Evolutionary conservation across 2,329 filamentous ascomycete genomes (phyloP).

Genomic region (Epichloe sp.): DNA sequence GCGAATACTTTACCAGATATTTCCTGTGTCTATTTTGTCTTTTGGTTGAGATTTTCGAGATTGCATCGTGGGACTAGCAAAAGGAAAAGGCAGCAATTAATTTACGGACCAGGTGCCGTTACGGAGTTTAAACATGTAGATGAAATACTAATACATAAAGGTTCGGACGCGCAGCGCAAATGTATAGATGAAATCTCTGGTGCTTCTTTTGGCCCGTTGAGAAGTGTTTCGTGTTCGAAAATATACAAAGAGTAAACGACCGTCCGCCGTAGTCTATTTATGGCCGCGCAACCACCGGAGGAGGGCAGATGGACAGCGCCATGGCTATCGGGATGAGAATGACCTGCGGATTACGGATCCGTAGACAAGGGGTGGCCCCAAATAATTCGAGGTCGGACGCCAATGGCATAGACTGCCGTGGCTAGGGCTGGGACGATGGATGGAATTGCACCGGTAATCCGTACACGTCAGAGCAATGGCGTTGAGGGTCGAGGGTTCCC

Average conservation of each 20-base stretch:
- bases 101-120: not conserved
- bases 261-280: not conserved
- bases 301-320: conserved; percentile 13
- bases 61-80: not conserved
- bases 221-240: too few species aligned
- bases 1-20: too few species aligned
- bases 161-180: too few species aligned
- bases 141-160: not conserved
- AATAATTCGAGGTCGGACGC: conserved; percentile 47
- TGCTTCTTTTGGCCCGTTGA: too few species aligned
- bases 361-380: conserved; percentile 40
- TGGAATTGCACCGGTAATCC: conserved; percentile 38
- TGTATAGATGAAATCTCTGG: too few species aligned
- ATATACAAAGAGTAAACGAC: too few species aligned
- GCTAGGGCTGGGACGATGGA: conserved; percentile 54
- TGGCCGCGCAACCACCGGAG: conserved; percentile 15
- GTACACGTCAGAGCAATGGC: conserved; percentile 43
- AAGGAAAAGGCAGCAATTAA: not conserved
- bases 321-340: conserved; percentile 19
- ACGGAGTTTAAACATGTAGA: not conserved
- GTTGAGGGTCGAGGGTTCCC: conserved; percentile 43
- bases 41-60: not conserved
- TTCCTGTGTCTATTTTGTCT: not conserved
- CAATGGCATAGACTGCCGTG: conserved; percentile 54
- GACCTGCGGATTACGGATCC: conserved; percentile 12